A percentile compares a stretch with the other conserved stretches of the same genome.
These are phyloP conservation scores for Malus fusca DNA, from an alignment of 306 rosid species.

Conservation along the genomic window DNA sequence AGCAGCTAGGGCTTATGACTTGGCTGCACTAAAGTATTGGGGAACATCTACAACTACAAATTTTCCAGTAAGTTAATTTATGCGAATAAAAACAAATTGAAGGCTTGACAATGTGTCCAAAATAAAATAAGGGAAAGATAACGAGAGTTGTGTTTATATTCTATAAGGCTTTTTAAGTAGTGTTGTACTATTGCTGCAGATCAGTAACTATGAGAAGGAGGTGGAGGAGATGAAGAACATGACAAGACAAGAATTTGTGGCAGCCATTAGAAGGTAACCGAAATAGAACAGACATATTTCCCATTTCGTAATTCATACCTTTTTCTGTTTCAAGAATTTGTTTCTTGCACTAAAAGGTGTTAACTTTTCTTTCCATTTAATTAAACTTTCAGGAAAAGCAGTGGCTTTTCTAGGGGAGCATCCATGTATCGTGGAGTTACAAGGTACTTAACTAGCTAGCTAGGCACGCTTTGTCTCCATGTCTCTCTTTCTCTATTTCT, in stretches of 20 bases:
- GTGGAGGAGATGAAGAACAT: slow-evolving; percentile 94
- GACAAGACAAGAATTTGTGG: slow-evolving; percentile 99
- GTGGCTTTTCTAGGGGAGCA: slow-evolving; percentile 98
- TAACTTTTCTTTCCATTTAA: neutral
- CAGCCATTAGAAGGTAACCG: slow-evolving; percentile 78
- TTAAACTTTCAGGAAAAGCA: slow-evolving; percentile 70
- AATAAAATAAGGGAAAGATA: neutral
- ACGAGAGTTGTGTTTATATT: neutral
- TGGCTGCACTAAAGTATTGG: slow-evolving; percentile 97
- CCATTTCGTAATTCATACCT: too few species aligned
- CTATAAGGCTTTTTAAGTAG: neutral
- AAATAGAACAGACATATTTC: neutral
- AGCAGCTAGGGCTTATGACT: slow-evolving; percentile 98
- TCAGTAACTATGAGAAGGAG: slow-evolving; percentile 89
- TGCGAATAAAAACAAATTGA: neutral
- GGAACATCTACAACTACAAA: slow-evolving; percentile 96
- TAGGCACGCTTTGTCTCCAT: neutral
- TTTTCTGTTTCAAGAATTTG: neutral
- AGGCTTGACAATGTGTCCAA: neutral
- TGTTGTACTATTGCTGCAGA: slow-evolving; percentile 27
- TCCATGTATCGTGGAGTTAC: slow-evolving; percentile 99
- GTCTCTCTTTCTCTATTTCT: neutral
- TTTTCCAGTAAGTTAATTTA: slow-evolving; percentile 53
- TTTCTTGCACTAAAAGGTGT: neutral
- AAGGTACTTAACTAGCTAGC: slow-evolving; percentile 38